phyloP scores from a whole-genome alignment of 2,329 filamentous ascomycete species.

The Talaromyces sp. region DNA sequence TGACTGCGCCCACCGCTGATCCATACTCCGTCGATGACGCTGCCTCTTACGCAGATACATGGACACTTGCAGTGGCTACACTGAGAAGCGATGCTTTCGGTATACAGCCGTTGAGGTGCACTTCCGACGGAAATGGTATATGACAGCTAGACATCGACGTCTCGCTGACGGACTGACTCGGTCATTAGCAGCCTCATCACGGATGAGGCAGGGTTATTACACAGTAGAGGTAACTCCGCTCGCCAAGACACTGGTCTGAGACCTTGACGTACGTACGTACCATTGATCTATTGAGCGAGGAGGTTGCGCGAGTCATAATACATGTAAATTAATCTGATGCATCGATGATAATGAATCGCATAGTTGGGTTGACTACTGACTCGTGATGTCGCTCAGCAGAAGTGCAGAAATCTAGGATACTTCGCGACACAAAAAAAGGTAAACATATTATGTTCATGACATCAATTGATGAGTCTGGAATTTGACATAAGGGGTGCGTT shows the following conservation, averaged over 20 bases:
- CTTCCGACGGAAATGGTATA: neutral
- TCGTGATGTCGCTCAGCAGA: neutral
- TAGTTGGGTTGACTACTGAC: neutral
- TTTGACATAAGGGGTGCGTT: neutral
- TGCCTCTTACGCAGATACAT: no score
- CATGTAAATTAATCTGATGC: neutral
- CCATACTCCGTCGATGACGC: neutral
- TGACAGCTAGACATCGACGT: neutral
- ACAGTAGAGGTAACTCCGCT: neutral
- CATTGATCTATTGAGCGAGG: neutral
- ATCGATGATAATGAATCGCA: neutral
- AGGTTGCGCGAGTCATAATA: neutral
- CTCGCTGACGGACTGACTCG: neutral
- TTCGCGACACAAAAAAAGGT: neutral
- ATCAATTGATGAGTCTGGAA: neutral
- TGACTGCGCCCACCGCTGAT: neutral
- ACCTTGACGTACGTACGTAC: neutral
- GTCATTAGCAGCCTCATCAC: neutral
- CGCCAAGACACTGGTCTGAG: neutral
- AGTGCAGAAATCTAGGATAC: no score
- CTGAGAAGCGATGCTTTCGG: neutral
- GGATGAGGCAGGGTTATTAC: neutral
- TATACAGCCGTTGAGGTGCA: no score
- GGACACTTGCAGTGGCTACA: no score
- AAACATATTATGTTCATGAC: neutral